Percentiles rank a stretch among this genome's conserved stretches.
phyloP scores from a whole-genome alignment of 2,329 filamentous ascomycete genomes.

The Cladosporium halotolerans region DNA sequence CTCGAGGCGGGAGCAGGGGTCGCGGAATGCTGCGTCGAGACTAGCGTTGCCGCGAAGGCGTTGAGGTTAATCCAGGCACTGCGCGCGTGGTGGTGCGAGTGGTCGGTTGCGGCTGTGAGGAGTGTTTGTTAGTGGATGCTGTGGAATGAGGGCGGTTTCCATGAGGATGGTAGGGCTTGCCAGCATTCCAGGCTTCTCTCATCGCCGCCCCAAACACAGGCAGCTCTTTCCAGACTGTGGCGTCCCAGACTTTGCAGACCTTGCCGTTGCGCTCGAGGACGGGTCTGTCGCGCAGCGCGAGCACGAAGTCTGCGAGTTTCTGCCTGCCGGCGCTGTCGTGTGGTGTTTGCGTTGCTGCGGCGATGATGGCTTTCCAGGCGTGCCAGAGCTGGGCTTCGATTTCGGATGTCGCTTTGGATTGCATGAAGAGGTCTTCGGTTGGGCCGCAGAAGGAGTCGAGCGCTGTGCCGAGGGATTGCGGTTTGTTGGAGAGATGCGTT shows the following conservation, averaged over 20 bases:
- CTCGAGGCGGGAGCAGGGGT: slow-evolving; percentile 12
- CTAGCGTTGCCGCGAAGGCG: slow-evolving; percentile 24
- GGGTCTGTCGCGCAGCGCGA: slow-evolving; percentile 15
- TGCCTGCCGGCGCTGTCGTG: slow-evolving; percentile 16
- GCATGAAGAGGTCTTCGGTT: slow-evolving; percentile 17
- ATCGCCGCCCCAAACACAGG: slow-evolving; percentile 26
- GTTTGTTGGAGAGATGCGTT: not conserved
- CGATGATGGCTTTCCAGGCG: slow-evolving; percentile 20
- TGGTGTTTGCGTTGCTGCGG: slow-evolving; percentile 18
- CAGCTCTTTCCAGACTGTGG: slow-evolving; percentile 25
- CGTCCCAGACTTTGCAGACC: slow-evolving; percentile 19
- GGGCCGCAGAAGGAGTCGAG: slow-evolving; percentile 18
- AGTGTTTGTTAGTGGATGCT: not conserved
- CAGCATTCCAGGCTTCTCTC: slow-evolving; percentile 27
- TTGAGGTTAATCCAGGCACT: slow-evolving; percentile 27
- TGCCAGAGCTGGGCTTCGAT: slow-evolving; percentile 18
- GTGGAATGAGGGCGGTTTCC: not conserved
- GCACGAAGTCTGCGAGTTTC: slow-evolving; percentile 19
- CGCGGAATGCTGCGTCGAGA: slow-evolving; percentile 18
- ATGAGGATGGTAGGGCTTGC: slow-evolving; percentile 12
- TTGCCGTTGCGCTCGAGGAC: slow-evolving; percentile 16
- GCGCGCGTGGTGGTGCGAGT: slow-evolving; percentile 15
- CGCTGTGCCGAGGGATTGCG: not conserved
- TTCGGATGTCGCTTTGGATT: slow-evolving; percentile 14
- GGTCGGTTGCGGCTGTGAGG: slow-evolving; percentile 18